Base-by-base conservation (phyloP, 1,139 yeast species). In the Kodamaea derodonti region DNA sequence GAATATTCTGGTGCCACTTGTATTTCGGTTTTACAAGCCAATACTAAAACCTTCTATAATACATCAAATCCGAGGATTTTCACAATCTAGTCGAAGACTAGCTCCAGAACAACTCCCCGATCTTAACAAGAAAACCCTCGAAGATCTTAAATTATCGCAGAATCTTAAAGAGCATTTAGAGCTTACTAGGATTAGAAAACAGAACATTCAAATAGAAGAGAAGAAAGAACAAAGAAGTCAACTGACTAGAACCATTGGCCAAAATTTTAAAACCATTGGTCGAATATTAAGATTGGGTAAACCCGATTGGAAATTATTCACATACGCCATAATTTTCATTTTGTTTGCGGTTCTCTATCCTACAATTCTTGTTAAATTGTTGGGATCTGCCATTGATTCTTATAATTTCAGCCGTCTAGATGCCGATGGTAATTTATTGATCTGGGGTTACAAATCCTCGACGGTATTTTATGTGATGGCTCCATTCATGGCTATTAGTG, bases 311-410 rank as follows among this genome's bases (percentile, higher is more conserved):
- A 61, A 52, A 39, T 51, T 67, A 5, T 69, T 69, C 38, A 35
- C 68, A 3, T 54, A 61, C 27, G 75, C 75, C 1, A 43, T 69
- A 17, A 69, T 58, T 9, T 68, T 69, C 43, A 69, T 69, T 14
- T 51, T 69, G 20, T 65, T 66, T 50, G 75, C 75, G 2, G 75
- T 69, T 27, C 48, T 69, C 28, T 69, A 69, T 40, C 75, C 75
- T 2, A 69, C 75, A 1, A 59, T 69, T 1, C 60, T 70, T 9
- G 75, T 69, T 10, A 65, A 67, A 41, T 52, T 69, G 32, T 74
- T 69, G n/a, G 75, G 75, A 9, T 60, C 69, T 1, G 62, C 72
- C 3, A 63, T 69, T 29, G 75, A 69, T 46, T 71, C 75, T 2
- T 66, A 65, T 42, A 69, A 66, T 41, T 43, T 54, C 11, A 57